Conservation (phyloP, 176 grass and related monocot species). For the Saccharum officinarum region DNA sequence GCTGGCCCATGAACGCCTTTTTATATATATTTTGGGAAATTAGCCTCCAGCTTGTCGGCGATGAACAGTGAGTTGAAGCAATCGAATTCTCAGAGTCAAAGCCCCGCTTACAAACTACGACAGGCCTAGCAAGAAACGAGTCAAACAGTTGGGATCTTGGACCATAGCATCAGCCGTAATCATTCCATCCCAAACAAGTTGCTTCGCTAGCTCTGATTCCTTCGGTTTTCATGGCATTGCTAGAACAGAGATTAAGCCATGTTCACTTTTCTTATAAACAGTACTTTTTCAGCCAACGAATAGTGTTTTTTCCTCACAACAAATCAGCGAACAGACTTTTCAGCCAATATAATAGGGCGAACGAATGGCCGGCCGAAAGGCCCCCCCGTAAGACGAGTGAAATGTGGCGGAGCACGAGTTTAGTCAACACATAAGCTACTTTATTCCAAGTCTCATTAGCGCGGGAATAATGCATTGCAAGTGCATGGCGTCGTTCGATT, state of each 20-base stretch:
- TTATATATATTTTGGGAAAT: background rate
- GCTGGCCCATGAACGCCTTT: background rate
- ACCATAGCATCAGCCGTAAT: background rate
- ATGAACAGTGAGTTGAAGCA: background rate
- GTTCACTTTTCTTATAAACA: too few relatives aligned
- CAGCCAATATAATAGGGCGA: too few relatives aligned
- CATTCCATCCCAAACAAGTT: background rate
- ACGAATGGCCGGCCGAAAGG: too few relatives aligned
- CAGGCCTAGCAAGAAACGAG: background rate
- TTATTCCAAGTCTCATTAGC: background rate
- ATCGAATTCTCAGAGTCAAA: constrained; percentile 11
- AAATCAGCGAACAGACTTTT: too few relatives aligned
- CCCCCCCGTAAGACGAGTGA: background rate
- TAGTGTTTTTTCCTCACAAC: too few relatives aligned
- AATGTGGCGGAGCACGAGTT: background rate
- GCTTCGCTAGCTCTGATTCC: background rate
- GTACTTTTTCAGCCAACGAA: too few relatives aligned
- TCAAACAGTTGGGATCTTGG: background rate
- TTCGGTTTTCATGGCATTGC: background rate
- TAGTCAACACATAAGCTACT: constrained; percentile 8
- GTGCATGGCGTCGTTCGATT: background rate
- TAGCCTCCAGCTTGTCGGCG: background rate
- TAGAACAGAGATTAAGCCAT: background rate
- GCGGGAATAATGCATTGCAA: background rate
- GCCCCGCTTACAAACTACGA: background rate